phyloP scores from a whole-genome alignment of 176 grass and related monocot genomes.

The Aegilops bicornis region DNA sequence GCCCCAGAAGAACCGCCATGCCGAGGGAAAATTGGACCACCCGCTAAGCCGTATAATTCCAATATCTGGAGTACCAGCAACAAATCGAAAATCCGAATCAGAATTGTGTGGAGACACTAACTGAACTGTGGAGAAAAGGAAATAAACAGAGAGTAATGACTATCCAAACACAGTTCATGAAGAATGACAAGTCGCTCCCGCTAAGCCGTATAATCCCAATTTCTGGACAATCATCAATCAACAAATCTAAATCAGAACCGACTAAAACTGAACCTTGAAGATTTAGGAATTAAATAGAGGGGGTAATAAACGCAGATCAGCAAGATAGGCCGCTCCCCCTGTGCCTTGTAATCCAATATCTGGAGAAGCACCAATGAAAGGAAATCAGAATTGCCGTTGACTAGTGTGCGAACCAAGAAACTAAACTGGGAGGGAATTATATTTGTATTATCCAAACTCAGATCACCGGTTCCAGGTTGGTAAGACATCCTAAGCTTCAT shows the following conservation, averaged over 20 bases:
- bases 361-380: not conserved
- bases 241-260: not conserved
- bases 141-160: not conserved
- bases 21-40: not conserved
- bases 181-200: too few species aligned
- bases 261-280: not conserved
- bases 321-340: too few species aligned
- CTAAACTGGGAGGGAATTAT: not conserved
- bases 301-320: not conserved
- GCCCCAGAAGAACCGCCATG: not conserved
- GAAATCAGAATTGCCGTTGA: not conserved
- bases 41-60: not conserved
- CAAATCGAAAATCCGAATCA: not conserved
- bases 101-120: not conserved
- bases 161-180: not conserved
- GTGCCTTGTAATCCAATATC: not conserved
- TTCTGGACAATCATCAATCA: not conserved
- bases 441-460: slow-evolving; percentile 1
- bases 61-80: slow-evolving; percentile 13
- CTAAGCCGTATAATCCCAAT: not conserved
- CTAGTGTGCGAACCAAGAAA: not conserved
- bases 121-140: not conserved
- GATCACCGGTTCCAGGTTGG: too few species aligned
- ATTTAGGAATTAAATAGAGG: too few species aligned
- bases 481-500: not conserved